These are phyloP conservation scores for Talaromyces funiculosus DNA, from an alignment of 2,329 filamentous ascomycete genomes.

Conservation along the genomic window DNA sequence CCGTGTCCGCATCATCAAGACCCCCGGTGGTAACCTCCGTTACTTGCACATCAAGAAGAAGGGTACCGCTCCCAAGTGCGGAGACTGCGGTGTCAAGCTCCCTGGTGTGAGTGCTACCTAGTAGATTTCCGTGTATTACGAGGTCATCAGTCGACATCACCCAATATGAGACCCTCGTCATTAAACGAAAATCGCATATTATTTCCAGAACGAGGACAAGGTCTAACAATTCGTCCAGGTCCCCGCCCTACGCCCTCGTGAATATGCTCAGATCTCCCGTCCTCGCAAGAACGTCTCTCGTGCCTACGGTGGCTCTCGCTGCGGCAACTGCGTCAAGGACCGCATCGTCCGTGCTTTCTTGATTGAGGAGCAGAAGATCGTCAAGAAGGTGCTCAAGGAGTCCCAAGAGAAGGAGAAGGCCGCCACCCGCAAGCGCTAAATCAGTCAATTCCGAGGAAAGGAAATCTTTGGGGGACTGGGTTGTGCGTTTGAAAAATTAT, in stretches of 20 bases:
- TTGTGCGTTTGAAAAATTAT: constrained; percentile 18
- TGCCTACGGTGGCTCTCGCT: constrained; percentile 97
- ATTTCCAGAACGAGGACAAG: neutral
- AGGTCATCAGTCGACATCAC: neutral
- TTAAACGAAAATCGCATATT: neutral
- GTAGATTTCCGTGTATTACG: neutral
- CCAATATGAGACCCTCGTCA: neutral
- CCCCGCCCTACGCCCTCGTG: constrained; percentile 93
- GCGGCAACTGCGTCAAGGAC: constrained; percentile 97
- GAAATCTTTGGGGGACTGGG: neutral
- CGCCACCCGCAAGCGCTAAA: constrained; percentile 41
- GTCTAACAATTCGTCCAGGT: constrained; percentile 49
- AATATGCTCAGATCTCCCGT: constrained; percentile 95
- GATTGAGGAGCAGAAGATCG: constrained; percentile 99
- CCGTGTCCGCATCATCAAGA: constrained; percentile 93
- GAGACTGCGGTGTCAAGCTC: constrained; percentile 98
- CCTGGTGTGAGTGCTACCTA: constrained; percentile 74
- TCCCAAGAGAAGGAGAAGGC: constrained; percentile 61
- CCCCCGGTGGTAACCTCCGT: constrained; percentile 90
- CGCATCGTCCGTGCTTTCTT: constrained; percentile 96
- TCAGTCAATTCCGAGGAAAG: constrained; percentile 7
- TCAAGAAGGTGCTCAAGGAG: constrained; percentile 99
- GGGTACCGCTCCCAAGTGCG: constrained; percentile 95
- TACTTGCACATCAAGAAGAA: constrained; percentile 99
- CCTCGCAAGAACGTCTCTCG: constrained; percentile 99